Conservation (phyloP, 768 basidiomycete species). For the Piloderma croceum region DNA sequence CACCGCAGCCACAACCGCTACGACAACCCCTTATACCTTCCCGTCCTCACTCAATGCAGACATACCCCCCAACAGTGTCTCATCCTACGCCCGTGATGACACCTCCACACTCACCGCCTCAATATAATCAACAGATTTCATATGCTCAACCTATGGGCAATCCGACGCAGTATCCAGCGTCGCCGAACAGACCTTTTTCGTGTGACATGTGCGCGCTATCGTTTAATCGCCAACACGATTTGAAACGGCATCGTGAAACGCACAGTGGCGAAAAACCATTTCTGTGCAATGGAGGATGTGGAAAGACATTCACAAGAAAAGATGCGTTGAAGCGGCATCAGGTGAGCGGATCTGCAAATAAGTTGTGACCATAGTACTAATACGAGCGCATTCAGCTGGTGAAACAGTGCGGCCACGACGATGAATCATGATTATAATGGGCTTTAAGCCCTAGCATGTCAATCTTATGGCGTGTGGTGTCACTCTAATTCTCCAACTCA, state of each 20-base stretch:
- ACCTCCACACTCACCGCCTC: constrained; percentile 12
- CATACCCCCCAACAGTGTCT: constrained; percentile 18
- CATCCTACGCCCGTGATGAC: constrained; percentile 14
- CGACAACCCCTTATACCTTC: constrained; percentile 15
- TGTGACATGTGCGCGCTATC: constrained; percentile 74
- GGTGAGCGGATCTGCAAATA: constrained; percentile 40
- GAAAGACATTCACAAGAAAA: constrained; percentile 83
- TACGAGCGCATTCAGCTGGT: constrained; percentile 48
- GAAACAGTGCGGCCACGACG: constrained; percentile 71
- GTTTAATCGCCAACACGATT: constrained; percentile 81
- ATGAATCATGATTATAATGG: constrained; percentile 41
- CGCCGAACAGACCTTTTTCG: constrained; percentile 57
- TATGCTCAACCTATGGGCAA: constrained; percentile 31
- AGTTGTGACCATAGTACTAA: constrained; percentile 5
- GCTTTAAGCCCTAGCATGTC: no score
- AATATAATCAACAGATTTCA: constrained; percentile 31
- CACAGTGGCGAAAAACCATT: constrained; percentile 85
- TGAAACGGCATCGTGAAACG: constrained; percentile 80
- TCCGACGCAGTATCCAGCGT: constrained; percentile 49
- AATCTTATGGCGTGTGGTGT: no score
- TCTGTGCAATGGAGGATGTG: constrained; percentile 77
- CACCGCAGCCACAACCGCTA: constrained; percentile 22
- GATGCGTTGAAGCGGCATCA: constrained; percentile 85
- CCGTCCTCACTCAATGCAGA: constrained; percentile 12
- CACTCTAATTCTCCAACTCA: no score